Evolutionary conservation across 768 basidiomycete genomes (phyloP).

Genomic region (Serendipita sp.): DNA sequence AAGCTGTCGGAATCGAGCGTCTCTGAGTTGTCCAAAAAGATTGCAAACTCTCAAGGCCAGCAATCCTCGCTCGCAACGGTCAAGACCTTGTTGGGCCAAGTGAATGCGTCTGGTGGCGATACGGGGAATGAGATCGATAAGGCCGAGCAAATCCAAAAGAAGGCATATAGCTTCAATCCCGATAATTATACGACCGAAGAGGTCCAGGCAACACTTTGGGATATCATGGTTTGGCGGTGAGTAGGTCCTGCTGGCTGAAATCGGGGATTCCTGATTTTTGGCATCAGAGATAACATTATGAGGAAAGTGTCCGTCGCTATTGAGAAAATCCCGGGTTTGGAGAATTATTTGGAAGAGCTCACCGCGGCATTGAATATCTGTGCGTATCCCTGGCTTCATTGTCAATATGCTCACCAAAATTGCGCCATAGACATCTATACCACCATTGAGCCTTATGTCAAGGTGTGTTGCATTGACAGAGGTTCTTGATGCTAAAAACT

Average conservation of each 20-base stretch:
- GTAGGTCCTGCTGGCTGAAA: background rate
- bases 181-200: conserved; percentile 23
- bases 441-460: conserved; percentile 48
- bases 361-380: conserved; percentile 54
- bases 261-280: background rate
- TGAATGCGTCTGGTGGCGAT: conserved; percentile 31
- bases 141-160: conserved; percentile 35
- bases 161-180: conserved; percentile 47
- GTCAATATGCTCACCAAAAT: background rate
- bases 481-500: background rate
- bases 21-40: conserved; percentile 51
- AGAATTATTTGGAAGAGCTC: conserved; percentile 40
- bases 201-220: conserved; percentile 22
- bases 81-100: conserved; percentile 31
- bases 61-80: conserved; percentile 21
- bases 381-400: conserved; percentile 18
- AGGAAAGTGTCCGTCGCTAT: conserved; percentile 21
- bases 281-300: background rate
- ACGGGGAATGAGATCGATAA: conserved; percentile 32
- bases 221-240: conserved; percentile 13
- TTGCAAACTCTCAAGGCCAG: conserved; percentile 17
- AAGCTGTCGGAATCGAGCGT: conserved; percentile 55
- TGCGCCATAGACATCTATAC: conserved; percentile 34
- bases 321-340: conserved; percentile 49
- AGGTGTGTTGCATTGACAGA: conserved; percentile 22